Percentiles rank a stretch among this genome's conserved stretches.
Conservation (phyloP, 108 stramenopile species). For the Epithemia pelagica region DNA sequence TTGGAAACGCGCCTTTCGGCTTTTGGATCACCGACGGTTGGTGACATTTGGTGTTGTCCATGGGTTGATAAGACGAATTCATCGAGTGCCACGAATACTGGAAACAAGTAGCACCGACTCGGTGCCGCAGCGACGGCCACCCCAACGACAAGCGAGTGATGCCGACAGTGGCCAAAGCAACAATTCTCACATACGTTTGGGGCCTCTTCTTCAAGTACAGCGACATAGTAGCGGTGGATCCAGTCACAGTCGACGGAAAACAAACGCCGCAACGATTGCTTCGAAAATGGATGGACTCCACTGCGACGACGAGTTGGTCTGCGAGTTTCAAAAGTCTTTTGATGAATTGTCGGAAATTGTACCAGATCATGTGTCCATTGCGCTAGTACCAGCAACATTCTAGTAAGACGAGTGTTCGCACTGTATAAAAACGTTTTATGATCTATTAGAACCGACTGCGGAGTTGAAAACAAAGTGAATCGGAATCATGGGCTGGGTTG, state of each 20-base stretch:
- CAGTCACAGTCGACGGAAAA: constrained; percentile 14
- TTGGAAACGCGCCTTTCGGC: constrained; percentile 54
- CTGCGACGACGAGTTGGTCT: constrained; percentile 76
- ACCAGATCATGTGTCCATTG: background rate
- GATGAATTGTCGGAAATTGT: constrained; percentile 47
- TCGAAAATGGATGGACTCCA: constrained; percentile 64
- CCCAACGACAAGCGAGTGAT: background rate
- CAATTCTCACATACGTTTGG: background rate
- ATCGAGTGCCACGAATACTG: constrained; percentile 23
- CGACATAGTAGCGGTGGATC: background rate
- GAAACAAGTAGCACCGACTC: background rate
- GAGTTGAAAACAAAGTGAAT: no score
- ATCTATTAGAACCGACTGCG: no score
- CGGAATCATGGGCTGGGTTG: no score
- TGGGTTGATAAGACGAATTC: constrained; percentile 74
- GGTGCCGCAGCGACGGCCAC: background rate
- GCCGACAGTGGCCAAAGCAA: no score
- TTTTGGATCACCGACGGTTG: constrained; percentile 80
- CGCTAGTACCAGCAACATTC: background rate
- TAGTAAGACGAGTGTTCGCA: no score
- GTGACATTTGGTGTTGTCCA: constrained; percentile 80
- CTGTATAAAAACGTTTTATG: no score
- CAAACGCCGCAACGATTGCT: constrained; percentile 28
- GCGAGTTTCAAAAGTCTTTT: constrained; percentile 60
- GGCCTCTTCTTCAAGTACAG: background rate